Evolutionary conservation across 176 grass and related monocot genomes (phyloP).

Genomic region (Ensete glaucum): DNA sequence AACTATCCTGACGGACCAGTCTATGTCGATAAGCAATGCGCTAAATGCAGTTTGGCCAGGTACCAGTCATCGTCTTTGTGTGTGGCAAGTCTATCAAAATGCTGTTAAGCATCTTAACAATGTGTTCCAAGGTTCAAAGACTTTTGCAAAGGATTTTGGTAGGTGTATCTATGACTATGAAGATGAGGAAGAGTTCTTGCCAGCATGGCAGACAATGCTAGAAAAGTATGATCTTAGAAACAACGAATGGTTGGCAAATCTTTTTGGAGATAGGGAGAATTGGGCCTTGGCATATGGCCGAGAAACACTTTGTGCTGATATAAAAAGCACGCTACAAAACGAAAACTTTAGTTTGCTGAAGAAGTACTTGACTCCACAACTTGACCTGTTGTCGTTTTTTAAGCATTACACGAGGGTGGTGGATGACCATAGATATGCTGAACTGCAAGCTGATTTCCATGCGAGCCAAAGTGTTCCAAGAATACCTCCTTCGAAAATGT

Average conservation of each 20-base stretch:
- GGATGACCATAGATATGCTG: constrained; percentile 35
- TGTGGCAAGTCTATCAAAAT: constrained; percentile 30
- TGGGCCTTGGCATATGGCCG: constrained; percentile 21
- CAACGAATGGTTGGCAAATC: constrained; percentile 26
- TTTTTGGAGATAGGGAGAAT: constrained; percentile 30
- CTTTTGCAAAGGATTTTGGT: constrained; percentile 22
- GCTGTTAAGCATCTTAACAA: constrained; percentile 20
- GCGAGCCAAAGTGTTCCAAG: constrained; percentile 36
- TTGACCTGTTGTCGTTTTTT: constrained; percentile 40
- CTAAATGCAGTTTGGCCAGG: constrained; percentile 17
- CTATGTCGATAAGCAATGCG: constrained; percentile 10
- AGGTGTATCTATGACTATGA: constrained; percentile 31
- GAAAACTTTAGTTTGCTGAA: constrained; percentile 33
- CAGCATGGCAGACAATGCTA: constrained; percentile 12
- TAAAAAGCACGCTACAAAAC: constrained; percentile 25
- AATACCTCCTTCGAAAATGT: constrained; percentile 34
- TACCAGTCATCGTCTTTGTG: constrained; percentile 19
- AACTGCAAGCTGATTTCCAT: constrained; percentile 35
- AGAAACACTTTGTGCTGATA: constrained; percentile 27
- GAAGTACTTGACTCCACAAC: constrained; percentile 27
- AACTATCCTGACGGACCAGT: constrained; percentile 24
- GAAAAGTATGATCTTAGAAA: constrained; percentile 19
- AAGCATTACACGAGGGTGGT: constrained; percentile 37
- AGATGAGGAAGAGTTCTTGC: constrained; percentile 25
- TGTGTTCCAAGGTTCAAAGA: constrained; percentile 24